Evolutionary conservation across 2,329 filamentous ascomycete genomes (phyloP), one percentile per base, ranked within the genome.

Genomic region (Sclerotinia minor): DNA sequence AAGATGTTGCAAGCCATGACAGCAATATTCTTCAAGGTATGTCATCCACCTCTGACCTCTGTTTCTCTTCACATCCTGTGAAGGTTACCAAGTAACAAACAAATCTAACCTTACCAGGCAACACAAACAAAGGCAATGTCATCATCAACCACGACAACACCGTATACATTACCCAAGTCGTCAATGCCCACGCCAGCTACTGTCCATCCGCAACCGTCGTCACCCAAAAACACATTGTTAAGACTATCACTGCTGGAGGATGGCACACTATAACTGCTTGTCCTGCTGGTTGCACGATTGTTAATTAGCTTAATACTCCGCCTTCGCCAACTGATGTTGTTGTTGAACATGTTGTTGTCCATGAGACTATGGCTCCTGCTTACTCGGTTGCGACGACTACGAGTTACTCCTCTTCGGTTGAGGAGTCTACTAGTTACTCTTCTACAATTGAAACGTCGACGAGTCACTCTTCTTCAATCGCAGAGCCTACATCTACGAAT

Each of bases 251-350:
- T n/a, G 50, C 61, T 13, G 26, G 44, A 38, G 50, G 67, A 57
- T 72, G 69, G 69, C 64, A 69, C 53, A 70, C 70, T 21, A 64
- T 72, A 52, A 69, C 65, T 38, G 54, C 66, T 59, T 71, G 69
- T 61, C 65, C 68, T 5, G 29, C 60, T 21, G 59, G 60, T 24
- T 72, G 70, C 64, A 70, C 71, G 50, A 71, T 71, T 52, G 54
- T 52, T 50, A 67, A 71, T 57, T 57, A 65, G 49, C 19, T 53
- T 24, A 59, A 53, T 8, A 26, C 21, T 1, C 69, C 53, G 32
- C 67, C 67, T 38, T 67, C 58, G 11, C 61, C 68, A n/a, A 29
- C 68, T 7, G 55, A 69, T 32, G 58, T 65, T 41, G 52, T 69
- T 32, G 58, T 65, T 41, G 52, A 19, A 29, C 44, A 32, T 21